Conservation (phyloP, 768 basidiomycete species). For the Termitomyces heimii region DNA sequence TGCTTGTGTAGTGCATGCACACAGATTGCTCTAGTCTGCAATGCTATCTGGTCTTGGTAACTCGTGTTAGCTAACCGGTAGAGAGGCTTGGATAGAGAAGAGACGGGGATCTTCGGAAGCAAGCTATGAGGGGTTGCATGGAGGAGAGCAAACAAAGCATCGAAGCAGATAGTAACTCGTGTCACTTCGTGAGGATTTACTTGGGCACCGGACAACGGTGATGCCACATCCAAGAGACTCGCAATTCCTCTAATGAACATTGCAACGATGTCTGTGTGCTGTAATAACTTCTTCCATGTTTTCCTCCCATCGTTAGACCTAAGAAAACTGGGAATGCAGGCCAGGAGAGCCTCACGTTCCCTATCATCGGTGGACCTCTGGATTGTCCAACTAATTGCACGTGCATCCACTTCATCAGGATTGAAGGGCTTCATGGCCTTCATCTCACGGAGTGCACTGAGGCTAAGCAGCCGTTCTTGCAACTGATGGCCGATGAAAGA, state of each 20-base stretch:
- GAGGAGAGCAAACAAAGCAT: not conserved
- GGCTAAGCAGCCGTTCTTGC: not conserved
- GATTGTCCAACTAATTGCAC: not conserved
- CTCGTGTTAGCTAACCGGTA: not conserved
- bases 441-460: not conserved
- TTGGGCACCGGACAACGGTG: not conserved
- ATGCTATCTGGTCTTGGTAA: not conserved
- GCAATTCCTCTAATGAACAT: not conserved
- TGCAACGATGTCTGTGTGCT: not conserved
- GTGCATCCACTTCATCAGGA: not conserved
- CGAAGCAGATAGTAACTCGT: not conserved
- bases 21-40: not conserved
- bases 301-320: not conserved
- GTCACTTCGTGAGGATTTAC: not conserved
- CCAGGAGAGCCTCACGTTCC: not conserved
- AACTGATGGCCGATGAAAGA: not conserved
- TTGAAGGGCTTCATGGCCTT: not conserved
- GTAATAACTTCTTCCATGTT: not conserved
- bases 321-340: not conserved
- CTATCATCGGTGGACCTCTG: not conserved
- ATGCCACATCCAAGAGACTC: not conserved
- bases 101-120: not conserved
- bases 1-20: not conserved
- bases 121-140: not conserved
- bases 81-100: not conserved